A percentile compares a stretch with the other conserved stretches of the same genome.
Evolutionary conservation across 495 filamentous ascomycete species (phyloP).

Genomic region (Penicillium taxi): DNA sequence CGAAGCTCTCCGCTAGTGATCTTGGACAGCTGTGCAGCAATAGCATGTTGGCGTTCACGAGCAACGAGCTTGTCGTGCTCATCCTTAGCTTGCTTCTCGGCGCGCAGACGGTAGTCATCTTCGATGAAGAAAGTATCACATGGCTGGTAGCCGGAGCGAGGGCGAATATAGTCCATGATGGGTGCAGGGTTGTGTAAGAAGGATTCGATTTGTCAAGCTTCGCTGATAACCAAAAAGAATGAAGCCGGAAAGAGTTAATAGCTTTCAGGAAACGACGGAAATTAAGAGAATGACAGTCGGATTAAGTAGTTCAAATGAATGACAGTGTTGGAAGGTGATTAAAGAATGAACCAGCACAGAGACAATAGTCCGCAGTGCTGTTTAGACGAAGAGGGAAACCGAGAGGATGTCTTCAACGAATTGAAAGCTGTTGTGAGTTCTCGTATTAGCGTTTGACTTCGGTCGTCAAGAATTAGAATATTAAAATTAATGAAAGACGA

Average conservation of each 20-base stretch:
- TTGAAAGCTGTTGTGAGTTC: constrained; percentile 38
- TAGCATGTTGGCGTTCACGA: constrained; percentile 68
- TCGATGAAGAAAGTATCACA: constrained; percentile 88
- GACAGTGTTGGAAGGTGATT: constrained; percentile 49
- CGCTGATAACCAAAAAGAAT: no score
- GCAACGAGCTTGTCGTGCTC: constrained; percentile 67
- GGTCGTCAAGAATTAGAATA: constrained; percentile 37
- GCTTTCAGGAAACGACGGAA: constrained; percentile 40
- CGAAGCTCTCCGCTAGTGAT: constrained; percentile 79
- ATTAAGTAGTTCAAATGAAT: constrained; percentile 32
- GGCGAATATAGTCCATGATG: constrained; percentile 66
- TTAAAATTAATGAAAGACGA: constrained; percentile 13
- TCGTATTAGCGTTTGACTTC: no score
- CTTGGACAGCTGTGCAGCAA: constrained; percentile 80
- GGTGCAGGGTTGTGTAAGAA: constrained; percentile 16
- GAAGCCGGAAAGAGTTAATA: constrained; percentile 22
- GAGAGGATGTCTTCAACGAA: constrained; percentile 31
- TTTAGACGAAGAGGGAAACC: constrained; percentile 29
- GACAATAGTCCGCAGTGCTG: constrained; percentile 33
- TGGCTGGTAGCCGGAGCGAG: constrained; percentile 45
- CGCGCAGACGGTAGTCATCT: constrained; percentile 47
- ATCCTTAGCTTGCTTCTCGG: constrained; percentile 30
- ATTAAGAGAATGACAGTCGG: constrained; percentile 49
- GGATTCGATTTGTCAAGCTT: background rate
- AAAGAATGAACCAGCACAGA: constrained; percentile 38